Conservation (phyloP, 2,329 filamentous ascomycete species). For the Sporothrix sp. region DNA sequence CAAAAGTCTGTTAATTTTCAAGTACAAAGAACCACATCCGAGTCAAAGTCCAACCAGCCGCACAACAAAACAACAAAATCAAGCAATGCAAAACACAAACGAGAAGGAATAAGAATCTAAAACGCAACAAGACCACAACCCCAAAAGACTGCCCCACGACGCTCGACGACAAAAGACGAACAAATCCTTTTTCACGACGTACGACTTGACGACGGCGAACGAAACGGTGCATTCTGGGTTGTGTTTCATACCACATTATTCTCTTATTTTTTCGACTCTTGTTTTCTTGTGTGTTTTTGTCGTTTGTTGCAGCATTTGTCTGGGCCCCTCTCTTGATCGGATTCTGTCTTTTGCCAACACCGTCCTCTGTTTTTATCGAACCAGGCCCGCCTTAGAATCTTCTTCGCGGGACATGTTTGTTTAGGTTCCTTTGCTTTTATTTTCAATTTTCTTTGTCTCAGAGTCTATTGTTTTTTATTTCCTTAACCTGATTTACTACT, state of each 20-base stretch:
- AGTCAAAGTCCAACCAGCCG: too few relatives aligned
- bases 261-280: background rate
- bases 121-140: constrained; percentile 1
- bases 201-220: constrained; percentile 7
- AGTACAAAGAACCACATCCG: constrained; percentile 1
- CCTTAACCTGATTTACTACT: too few relatives aligned
- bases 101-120: background rate
- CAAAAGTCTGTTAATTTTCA: constrained; percentile 9
- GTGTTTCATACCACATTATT: background rate
- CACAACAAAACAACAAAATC: background rate
- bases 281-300: background rate
- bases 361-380: background rate
- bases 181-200: background rate
- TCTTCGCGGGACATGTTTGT: background rate
- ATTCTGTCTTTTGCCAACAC: background rate
- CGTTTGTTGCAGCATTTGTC: background rate
- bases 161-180: constrained; percentile 8
- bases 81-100: background rate
- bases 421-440: background rate
- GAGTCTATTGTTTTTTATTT: background rate
- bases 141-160: background rate
- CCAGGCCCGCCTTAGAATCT: background rate
- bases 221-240: constrained; percentile 2
- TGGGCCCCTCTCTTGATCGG: too few relatives aligned
- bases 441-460: background rate